A percentile compares a stretch with the other conserved stretches of the same genome.
phyloP scores from a whole-genome alignment of 345 rosid species.

The Gossypium stocksii region DNA sequence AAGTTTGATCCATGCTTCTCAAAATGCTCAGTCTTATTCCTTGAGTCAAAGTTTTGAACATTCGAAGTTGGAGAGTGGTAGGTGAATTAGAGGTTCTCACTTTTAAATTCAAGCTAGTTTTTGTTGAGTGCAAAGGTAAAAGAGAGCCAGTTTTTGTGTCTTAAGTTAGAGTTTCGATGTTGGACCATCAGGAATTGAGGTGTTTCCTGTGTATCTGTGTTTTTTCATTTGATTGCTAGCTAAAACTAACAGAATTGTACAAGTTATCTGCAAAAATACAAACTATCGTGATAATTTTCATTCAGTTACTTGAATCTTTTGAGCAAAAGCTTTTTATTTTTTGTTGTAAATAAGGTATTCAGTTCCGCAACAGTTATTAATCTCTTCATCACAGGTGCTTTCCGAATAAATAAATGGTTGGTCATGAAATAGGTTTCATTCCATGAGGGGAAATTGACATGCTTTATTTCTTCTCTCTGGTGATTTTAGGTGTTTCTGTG shows the following conservation, averaged over 20 bases:
- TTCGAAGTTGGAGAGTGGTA: background rate
- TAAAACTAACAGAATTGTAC: too few species aligned
- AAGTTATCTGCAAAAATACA: background rate
- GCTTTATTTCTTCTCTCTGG: background rate
- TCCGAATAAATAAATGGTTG: too few species aligned
- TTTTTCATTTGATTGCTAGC: background rate
- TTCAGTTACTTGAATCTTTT: background rate
- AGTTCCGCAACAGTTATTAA: too few species aligned
- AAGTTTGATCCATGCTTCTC: slow-evolving; percentile 18
- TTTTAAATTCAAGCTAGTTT: background rate
- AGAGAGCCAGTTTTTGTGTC: background rate
- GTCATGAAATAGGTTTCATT: too few species aligned
- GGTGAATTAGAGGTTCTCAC: background rate
- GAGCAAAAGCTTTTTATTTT: background rate
- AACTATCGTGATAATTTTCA: background rate
- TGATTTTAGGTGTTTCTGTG: slow-evolving; percentile 69
- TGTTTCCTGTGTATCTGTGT: background rate
- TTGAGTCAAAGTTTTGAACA: background rate
- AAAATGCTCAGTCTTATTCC: background rate
- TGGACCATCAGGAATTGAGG: background rate
- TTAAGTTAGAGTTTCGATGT: background rate
- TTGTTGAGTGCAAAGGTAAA: background rate
- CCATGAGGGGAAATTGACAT: too few species aligned
- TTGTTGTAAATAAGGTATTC: too few species aligned
- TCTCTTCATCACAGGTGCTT: too few species aligned